These are phyloP conservation scores for Asterophora lycoperdoides DNA, from an alignment of 768 basidiomycete species.

Conservation along the genomic window DNA sequence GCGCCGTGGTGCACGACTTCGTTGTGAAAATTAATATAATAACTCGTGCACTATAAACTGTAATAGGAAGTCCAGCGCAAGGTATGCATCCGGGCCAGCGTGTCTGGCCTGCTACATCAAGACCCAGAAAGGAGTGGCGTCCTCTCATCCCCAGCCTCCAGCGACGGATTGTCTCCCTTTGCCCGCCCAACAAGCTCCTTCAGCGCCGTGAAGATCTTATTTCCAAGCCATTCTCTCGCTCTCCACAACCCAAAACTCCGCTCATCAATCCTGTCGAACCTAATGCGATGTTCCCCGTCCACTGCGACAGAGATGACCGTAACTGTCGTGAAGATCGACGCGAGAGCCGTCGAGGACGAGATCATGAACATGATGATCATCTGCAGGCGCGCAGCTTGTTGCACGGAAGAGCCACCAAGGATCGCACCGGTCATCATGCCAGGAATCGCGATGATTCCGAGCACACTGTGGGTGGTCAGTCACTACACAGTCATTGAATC, in stretches of 20 bases:
- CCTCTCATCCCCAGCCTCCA: neutral
- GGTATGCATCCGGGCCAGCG: too few species aligned
- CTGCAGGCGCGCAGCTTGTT: constrained; percentile 81
- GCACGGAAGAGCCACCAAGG: constrained; percentile 78
- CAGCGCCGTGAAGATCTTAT: constrained; percentile 1
- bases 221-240: constrained; percentile 14
- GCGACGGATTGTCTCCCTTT: neutral
- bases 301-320: constrained; percentile 59
- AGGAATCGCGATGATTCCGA: constrained; percentile 75
- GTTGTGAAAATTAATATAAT: too few species aligned
- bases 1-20: too few species aligned
- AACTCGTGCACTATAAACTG: too few species aligned
- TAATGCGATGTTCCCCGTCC: constrained; percentile 62
- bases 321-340: constrained; percentile 60
- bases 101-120: too few species aligned
- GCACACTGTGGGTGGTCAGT: constrained; percentile 40
- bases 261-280: constrained; percentile 59
- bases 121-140: neutral
- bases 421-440: constrained; percentile 95
- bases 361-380: constrained; percentile 98
- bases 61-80: too few species aligned
- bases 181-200: neutral
- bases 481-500: neutral
- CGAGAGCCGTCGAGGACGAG: constrained; percentile 68
- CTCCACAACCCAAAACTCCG: constrained; percentile 24